A percentile compares a stretch with the other conserved stretches of the same genome.
Evolutionary conservation across 257 asterid species (phyloP).

Genomic region (Primulina huaijiensis): DNA sequence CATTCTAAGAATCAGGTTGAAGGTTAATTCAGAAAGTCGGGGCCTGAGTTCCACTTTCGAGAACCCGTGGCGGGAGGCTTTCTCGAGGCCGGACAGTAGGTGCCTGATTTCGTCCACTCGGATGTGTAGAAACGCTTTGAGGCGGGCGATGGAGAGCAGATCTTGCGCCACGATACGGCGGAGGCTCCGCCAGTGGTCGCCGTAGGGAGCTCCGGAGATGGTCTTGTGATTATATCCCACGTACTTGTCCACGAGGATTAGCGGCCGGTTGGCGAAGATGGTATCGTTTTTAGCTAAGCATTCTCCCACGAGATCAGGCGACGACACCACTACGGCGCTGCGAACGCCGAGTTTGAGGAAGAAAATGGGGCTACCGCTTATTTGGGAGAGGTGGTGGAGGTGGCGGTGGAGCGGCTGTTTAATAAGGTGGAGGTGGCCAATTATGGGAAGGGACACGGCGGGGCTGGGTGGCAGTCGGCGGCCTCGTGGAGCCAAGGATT

Average conservation of each 20-base stretch:
- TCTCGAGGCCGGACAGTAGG: constrained; percentile 9
- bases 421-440: constrained; percentile 46
- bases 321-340: constrained; percentile 33
- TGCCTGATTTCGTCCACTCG: constrained; percentile 30
- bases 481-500: background rate
- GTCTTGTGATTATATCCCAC: constrained; percentile 30
- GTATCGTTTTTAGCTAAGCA: constrained; percentile 38
- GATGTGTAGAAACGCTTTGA: constrained; percentile 11
- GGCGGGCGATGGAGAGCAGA: constrained; percentile 32
- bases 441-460: constrained; percentile 28
- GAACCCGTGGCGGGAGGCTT: background rate
- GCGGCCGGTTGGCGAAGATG: constrained; percentile 32
- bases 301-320: constrained; percentile 30
- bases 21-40: constrained; percentile 23
- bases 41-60: constrained; percentile 19
- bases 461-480: constrained; percentile 30
- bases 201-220: constrained; percentile 30
- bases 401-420: constrained; percentile 34
- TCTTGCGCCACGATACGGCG: constrained; percentile 33
- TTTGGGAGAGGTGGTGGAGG: constrained; percentile 27
- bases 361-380: constrained; percentile 33
- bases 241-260: constrained; percentile 21
- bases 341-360: constrained; percentile 35
- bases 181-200: constrained; percentile 35
- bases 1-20: constrained; percentile 33